Evolutionary conservation across 1,284 basidiomycete genomes (phyloP).

Genomic region (Gymnopus androsaceus): DNA sequence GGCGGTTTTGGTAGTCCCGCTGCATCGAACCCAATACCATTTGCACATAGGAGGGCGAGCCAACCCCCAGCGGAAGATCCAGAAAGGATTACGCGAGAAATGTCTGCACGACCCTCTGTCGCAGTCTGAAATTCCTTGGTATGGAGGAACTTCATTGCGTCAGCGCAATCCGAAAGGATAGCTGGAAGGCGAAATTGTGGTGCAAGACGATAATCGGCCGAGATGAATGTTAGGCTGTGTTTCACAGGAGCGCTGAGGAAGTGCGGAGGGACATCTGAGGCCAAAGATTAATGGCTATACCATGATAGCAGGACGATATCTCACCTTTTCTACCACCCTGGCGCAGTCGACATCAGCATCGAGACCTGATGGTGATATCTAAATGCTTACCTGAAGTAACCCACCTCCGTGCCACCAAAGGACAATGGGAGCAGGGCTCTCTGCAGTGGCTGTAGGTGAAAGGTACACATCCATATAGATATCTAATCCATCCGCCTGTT

Average conservation of each 20-base stretch:
- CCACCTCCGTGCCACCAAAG: slow-evolving; percentile 42
- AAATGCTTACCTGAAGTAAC: slow-evolving; percentile 27
- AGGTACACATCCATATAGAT: slow-evolving; percentile 38
- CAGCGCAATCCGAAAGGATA: slow-evolving; percentile 36
- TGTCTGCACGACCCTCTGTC: slow-evolving; percentile 31
- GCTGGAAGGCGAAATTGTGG: slow-evolving; percentile 39
- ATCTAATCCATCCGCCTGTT: slow-evolving; percentile 33
- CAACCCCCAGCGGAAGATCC: slow-evolving; percentile 42
- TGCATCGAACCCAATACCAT: slow-evolving; percentile 36
- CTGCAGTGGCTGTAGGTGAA: slow-evolving; percentile 29
- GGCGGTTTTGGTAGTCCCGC: slow-evolving; percentile 30
- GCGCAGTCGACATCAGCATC: neutral
- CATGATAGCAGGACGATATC: neutral
- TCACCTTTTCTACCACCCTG: slow-evolving; percentile 39
- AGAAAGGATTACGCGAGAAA: slow-evolving; percentile 33
- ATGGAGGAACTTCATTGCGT: slow-evolving; percentile 34
- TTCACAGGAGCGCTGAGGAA: slow-evolving; percentile 32
- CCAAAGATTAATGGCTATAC: neutral
- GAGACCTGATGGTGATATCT: neutral
- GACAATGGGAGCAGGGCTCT: slow-evolving; percentile 28
- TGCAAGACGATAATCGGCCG: slow-evolving; percentile 39
- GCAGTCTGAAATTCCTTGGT: slow-evolving; percentile 27
- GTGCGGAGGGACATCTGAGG: slow-evolving; percentile 33
- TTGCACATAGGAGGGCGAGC: slow-evolving; percentile 34
- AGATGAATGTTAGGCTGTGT: slow-evolving; percentile 35